A percentile compares a stretch with the other conserved stretches of the same genome.
Evolutionary conservation across 2,329 filamentous ascomycete species (phyloP).

Genomic region (Trichophyton rubrum): DNA sequence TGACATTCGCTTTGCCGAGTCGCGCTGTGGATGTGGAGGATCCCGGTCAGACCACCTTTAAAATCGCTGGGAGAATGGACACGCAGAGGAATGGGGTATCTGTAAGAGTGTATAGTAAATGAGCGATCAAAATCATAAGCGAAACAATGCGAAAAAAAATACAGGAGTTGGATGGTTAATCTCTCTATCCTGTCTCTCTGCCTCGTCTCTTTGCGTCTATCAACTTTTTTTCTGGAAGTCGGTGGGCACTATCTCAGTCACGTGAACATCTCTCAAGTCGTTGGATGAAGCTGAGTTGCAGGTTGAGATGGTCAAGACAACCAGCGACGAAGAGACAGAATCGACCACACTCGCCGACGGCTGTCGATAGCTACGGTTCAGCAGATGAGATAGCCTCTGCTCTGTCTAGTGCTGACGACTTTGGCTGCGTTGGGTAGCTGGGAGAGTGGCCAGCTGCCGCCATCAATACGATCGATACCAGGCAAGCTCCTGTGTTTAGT

Average conservation of each 20-base stretch:
- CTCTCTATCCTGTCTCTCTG: neutral
- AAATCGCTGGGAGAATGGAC: neutral
- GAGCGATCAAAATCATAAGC: neutral
- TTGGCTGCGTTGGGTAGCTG: neutral
- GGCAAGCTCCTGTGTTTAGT: neutral
- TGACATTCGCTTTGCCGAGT: neutral
- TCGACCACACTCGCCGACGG: neutral
- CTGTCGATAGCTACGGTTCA: neutral
- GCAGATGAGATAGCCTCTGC: neutral
- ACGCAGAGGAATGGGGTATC: neutral
- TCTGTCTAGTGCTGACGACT: neutral
- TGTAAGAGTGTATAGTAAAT: neutral
- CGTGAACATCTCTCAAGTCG: too few relatives aligned
- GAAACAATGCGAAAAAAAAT: neutral
- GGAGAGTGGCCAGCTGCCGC: neutral
- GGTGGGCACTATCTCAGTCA: too few relatives aligned
- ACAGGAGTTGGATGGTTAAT: neutral
- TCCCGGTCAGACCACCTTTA: neutral
- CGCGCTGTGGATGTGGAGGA: neutral
- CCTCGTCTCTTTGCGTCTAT: too few relatives aligned
- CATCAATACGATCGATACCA: conserved; percentile 1
- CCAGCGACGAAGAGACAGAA: too few relatives aligned
- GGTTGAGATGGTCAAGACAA: too few relatives aligned
- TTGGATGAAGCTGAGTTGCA: too few relatives aligned
- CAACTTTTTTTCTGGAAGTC: too few relatives aligned